These are phyloP conservation scores for Fusarium sp. DNA, from an alignment of 2,329 filamentous ascomycete genomes.

Conservation along the genomic window DNA sequence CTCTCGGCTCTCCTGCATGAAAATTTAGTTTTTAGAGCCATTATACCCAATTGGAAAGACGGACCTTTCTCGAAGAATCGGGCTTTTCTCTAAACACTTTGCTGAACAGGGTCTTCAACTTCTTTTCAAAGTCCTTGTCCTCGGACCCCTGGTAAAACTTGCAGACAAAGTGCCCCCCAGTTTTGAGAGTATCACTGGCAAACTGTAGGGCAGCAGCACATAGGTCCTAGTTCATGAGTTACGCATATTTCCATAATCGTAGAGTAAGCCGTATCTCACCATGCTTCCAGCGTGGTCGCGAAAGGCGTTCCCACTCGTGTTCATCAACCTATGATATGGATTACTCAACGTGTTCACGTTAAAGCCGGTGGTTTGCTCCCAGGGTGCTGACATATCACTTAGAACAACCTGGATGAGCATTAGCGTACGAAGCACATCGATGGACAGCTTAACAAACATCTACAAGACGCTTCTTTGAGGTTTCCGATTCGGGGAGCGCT, in stretches of 20 bases:
- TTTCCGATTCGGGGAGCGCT: conserved; percentile 8
- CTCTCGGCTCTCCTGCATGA: conserved; percentile 69
- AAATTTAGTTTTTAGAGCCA: conserved; percentile 1
- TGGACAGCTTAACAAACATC: conserved; percentile 64
- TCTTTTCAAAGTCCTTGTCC: conserved; percentile 81
- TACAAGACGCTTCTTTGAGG: conserved; percentile 64
- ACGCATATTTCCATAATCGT: neutral
- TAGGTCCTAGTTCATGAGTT: conserved; percentile 73
- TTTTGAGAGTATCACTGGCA: conserved; percentile 82
- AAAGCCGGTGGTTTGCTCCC: conserved; percentile 82
- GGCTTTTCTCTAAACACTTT: conserved; percentile 91
- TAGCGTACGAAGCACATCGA: conserved; percentile 11
- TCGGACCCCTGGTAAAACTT: conserved; percentile 96
- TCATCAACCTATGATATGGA: conserved; percentile 98
- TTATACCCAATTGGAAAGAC: neutral
- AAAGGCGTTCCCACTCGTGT: conserved; percentile 89
- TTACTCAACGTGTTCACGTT: conserved; percentile 92
- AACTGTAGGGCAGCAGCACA: conserved; percentile 88
- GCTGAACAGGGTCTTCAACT: conserved; percentile 79
- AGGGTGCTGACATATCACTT: conserved; percentile 99
- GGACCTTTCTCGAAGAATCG: conserved; percentile 85
- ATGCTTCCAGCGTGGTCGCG: conserved; percentile 94
- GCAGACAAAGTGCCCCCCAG: conserved; percentile 91
- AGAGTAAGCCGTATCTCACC: conserved; percentile 66
- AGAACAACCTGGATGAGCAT: conserved; percentile 74